Evolutionary conservation across 495 filamentous ascomycete genomes (phyloP).

Genomic region (Staphylotrichum longicolle): DNA sequence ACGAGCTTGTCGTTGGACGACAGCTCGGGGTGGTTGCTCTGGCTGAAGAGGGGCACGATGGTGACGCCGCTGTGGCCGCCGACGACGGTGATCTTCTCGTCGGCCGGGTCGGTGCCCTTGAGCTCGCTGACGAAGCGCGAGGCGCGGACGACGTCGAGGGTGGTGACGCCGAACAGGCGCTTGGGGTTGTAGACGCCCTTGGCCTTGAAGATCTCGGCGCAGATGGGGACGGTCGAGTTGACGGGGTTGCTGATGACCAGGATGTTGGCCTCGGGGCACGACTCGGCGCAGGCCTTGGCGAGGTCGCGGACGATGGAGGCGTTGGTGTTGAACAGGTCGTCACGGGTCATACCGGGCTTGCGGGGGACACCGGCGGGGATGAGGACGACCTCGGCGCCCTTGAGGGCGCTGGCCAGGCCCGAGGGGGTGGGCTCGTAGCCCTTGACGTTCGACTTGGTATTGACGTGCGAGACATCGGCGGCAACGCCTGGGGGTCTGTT

Average conservation of each 20-base stretch:
- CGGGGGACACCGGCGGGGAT: conserved; percentile 98
- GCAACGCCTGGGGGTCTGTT: conserved; percentile 70
- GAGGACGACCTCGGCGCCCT: conserved; percentile 87
- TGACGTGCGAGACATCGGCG: conserved; percentile 96
- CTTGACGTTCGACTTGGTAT: conserved; percentile 93
- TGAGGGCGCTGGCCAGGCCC: conserved; percentile 74
- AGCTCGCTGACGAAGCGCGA: conserved; percentile 94
- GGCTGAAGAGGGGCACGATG: conserved; percentile 95
- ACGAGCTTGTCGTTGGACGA: conserved; percentile 73
- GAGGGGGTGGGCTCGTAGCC: conserved; percentile 77
- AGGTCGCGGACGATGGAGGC: conserved; percentile 98
- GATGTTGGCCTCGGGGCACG: conserved; percentile 88
- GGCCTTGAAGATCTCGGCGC: conserved; percentile 93
- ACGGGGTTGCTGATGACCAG: conserved; percentile 98
- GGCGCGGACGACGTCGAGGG: conserved; percentile 96
- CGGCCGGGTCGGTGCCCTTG: conserved; percentile 82
- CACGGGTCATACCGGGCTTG: conserved; percentile 99
- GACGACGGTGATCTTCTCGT: conserved; percentile 91
- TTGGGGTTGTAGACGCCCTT: conserved; percentile 95
- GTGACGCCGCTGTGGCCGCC: conserved; percentile 97
- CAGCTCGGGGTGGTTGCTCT: conserved; percentile 83
- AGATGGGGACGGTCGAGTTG: conserved; percentile 98
- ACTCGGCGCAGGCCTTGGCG: conserved; percentile 89
- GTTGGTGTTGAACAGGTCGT: conserved; percentile 99
- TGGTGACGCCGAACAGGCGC: conserved; percentile 98